Evolutionary conservation across 2,329 filamentous ascomycete genomes (phyloP).

Genomic region (Pseudogymnoascus sp.): DNA sequence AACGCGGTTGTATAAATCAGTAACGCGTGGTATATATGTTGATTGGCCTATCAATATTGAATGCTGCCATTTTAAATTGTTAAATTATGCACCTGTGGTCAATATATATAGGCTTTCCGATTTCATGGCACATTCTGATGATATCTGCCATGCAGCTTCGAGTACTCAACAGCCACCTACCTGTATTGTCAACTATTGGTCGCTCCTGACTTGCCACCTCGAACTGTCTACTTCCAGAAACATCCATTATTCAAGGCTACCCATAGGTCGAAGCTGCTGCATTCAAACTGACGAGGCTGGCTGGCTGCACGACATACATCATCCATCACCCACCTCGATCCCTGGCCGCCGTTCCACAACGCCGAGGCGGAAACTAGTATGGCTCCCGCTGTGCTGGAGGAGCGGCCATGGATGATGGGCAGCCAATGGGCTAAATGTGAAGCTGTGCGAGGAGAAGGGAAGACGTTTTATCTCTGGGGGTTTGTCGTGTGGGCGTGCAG

Average conservation of each 20-base stretch:
- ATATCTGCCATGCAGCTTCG: background rate
- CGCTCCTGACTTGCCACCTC: too few species aligned
- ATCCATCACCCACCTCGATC: background rate
- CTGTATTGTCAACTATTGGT: background rate
- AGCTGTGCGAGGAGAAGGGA: background rate
- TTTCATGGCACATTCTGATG: too few species aligned
- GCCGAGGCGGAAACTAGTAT: background rate
- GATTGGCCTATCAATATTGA: background rate
- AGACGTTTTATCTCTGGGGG: background rate
- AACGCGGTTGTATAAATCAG: background rate
- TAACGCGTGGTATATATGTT: background rate
- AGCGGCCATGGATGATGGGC: background rate
- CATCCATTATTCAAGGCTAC: background rate
- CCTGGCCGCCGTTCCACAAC: background rate
- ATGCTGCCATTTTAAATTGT: background rate
- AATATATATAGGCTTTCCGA: too few species aligned
- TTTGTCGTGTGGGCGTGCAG: background rate
- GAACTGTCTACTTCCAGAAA: background rate
- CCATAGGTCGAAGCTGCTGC: background rate
- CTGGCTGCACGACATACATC: background rate
- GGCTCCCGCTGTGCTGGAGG: background rate
- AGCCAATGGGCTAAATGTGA: background rate
- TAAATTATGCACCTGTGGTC: background rate
- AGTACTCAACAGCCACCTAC: background rate
- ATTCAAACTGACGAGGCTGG: background rate